Evolutionary conservation across 2,329 filamentous ascomycete species (phyloP), one percentile per base, ranked within the genome.

Genomic region (Chalaropsis thielavioides): DNA sequence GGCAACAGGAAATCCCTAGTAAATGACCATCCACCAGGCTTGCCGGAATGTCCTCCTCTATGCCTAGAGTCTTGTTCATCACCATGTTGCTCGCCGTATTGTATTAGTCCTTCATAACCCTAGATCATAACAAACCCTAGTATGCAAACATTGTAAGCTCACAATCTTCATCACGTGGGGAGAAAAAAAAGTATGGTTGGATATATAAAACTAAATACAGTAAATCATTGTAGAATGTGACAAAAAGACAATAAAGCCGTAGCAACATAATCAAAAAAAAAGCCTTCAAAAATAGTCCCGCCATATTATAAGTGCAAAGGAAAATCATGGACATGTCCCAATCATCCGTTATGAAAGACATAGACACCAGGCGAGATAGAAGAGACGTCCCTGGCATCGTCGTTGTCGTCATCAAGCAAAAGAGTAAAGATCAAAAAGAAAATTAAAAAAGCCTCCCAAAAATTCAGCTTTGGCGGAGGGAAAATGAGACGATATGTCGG

Each of bases 341-440:
- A n/a, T 38, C 24, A 35, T 58, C 31, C 54, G 27, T 35, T 51
- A 51, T 51, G 19, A 51, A 24, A 27, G 24, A 51, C 35, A 38
- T 38, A 6, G 35, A 38, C 35, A 38, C 35, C 35, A 38, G 15
- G 15, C 15, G 13, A n/a, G 43, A 46, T 19, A 46, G 3, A 19
- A 44, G 41, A 8, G 31, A 35, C 27, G 54, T 35, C 5, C 15
- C 54, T 38, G 17, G 24, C 24, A 35, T 58, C 17, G 54, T 58
- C 54, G 27, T 58, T 17, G 54, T 58, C 11, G 31, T 61, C 60
- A 17, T 43, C 60, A 62, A 62, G 17, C 49, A 46, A 54, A 38
- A 40, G 60, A 65, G 35, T 49, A 61, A 67, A 62, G 10, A 62
- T 43, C 15, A 49, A 51, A 43, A 46, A 54, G 49, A 15, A 41